Evolutionary conservation across 73 alveolate genomes (phyloP).

Genomic region (Paramecium sexaurelia): DNA sequence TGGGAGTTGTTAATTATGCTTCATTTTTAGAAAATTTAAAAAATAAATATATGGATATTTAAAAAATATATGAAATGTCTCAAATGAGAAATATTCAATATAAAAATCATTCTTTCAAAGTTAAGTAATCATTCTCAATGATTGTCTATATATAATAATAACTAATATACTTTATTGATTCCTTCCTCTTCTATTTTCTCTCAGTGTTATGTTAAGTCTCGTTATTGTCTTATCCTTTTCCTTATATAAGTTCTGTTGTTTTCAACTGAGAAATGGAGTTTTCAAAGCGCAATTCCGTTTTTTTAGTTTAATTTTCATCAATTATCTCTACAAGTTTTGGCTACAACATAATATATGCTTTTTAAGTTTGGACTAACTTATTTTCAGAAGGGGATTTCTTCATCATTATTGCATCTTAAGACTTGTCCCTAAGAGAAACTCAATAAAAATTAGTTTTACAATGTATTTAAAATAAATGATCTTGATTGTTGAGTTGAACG

Average conservation of each 20-base stretch:
- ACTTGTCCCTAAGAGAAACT: background rate
- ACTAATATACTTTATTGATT: background rate
- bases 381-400: slow-evolving; percentile 8
- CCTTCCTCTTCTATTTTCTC: background rate
- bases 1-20: slow-evolving; percentile 88
- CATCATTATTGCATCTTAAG: background rate
- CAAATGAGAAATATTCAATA: slow-evolving; percentile 4
- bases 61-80: slow-evolving; percentile 43
- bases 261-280: slow-evolving; percentile 12
- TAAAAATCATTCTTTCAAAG: slow-evolving; percentile 3
- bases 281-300: background rate
- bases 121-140: background rate
- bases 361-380: slow-evolving; percentile 18
- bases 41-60: slow-evolving; percentile 25
- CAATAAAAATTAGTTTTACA: background rate
- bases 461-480: background rate
- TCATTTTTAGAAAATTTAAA: slow-evolving; percentile 51
- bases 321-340: slow-evolving; percentile 8
- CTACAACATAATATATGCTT: slow-evolving; percentile 23
- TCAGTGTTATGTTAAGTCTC: background rate
- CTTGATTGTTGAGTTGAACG: background rate
- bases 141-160: background rate
- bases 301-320: background rate
- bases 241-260: background rate
- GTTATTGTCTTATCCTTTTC: background rate